Base-by-base conservation (phyloP, 352 stramenopile species). In the Globisporangium carolinianum region DNA sequence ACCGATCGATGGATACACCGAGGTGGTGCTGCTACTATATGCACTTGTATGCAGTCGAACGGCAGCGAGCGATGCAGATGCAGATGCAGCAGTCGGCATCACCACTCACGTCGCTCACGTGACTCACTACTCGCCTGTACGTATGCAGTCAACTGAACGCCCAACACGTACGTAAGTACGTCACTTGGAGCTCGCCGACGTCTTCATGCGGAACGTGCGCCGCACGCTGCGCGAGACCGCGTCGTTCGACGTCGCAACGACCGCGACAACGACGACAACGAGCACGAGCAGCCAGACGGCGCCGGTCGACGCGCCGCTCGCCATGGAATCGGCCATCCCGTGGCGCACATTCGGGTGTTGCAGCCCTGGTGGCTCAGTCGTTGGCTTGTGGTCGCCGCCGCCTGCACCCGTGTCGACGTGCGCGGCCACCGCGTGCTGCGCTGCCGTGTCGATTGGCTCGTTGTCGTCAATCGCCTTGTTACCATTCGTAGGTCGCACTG, bases 181-280 rank as follows among this genome's bases (percentile, higher is more conserved):
- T 65, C 65, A 77, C 57, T 76, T 65, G 39, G 65, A 55, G 60
- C 60, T 68, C 14, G 61, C 69, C 53, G 61, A 61, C 17, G 62
- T 38, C 55, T 80, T 86, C 46, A 61, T 59, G 32, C 67, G 72
- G 61, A 76, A 79, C 64, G 67, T 58, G 54, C 65, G 72, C 36
- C 81, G 81, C 47, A 89, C 79, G 18, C 58, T 63, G 17, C 69
- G 63, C 39, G 80, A 92, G 37, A 83, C 58, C 17, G 68, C 62
- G 61, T 93, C 80, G 61, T 87, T 93, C 43, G 83, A 89, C 58
- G 83, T 65, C 51, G 65, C 67, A 18, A 93, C 72, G 50, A 93
- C 78, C 10, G 84, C 35, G 17, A 76, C 69, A 3, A 57, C 63
- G n/a, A 70, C 73, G 2, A 89, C 60, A 32, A 83, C 64, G 37